phyloP scores from a whole-genome alignment of 371 early-diverging fungal genomes.

The Coemansia sp. region DNA sequence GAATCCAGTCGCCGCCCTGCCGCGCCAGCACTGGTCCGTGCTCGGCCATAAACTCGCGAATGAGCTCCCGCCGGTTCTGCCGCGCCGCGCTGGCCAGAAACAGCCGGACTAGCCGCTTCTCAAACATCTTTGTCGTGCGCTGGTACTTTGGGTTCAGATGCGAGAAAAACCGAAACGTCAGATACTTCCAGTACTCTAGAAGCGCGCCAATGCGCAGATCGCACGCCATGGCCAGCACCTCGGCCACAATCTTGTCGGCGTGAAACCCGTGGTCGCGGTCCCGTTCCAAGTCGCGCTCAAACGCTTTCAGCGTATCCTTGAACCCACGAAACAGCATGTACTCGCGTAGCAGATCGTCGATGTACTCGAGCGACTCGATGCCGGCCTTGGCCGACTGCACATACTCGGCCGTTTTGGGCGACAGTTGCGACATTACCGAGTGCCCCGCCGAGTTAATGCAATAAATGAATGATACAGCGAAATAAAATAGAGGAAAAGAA shows the following conservation, averaged over 20 bases:
- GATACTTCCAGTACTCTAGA: constrained; percentile 49
- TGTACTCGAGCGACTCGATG: constrained; percentile 50
- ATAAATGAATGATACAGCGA: background rate
- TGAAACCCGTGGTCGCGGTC: constrained; percentile 50
- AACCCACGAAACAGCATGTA: constrained; percentile 51
- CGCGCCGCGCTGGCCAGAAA: constrained; percentile 40
- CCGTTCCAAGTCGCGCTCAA: constrained; percentile 41
- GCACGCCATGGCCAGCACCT: constrained; percentile 38
- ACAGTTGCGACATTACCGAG: constrained; percentile 2
- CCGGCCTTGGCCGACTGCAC: constrained; percentile 47
- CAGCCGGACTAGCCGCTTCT: constrained; percentile 49
- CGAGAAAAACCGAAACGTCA: constrained; percentile 46
- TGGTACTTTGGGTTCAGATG: constrained; percentile 50
- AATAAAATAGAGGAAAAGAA: too few species aligned
- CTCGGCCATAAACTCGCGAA: constrained; percentile 36
- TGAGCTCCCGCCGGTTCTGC: constrained; percentile 10
- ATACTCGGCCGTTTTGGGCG: constrained; percentile 16
- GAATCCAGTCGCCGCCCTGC: constrained; percentile 52
- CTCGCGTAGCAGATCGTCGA: constrained; percentile 50
- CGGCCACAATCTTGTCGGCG: constrained; percentile 44
- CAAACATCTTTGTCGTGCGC: constrained; percentile 48
- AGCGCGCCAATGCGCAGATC: constrained; percentile 23
- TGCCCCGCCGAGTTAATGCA: background rate
- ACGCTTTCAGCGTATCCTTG: constrained; percentile 36
- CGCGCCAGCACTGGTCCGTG: constrained; percentile 45